Percentiles rank a stretch among this genome's conserved stretches.
Conservation (phyloP, 352 stramenopile genomes). For the Phytophthora quininea region DNA sequence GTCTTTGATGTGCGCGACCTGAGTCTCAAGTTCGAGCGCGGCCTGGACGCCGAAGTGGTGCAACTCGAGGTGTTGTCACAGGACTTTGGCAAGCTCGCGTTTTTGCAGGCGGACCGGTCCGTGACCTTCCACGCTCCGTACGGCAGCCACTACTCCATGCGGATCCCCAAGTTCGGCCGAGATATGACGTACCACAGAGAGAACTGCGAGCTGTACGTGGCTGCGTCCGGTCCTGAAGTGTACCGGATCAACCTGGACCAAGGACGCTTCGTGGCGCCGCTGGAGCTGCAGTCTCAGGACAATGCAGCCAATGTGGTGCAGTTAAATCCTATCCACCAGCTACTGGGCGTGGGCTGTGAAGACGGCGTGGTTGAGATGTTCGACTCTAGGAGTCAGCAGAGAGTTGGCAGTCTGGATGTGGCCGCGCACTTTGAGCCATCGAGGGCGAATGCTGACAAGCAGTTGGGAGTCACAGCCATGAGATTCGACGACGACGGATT, state of each 20-base stretch:
- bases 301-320: constrained; percentile 90
- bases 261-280: constrained; percentile 93
- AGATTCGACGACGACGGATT: constrained; percentile 95
- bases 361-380: constrained; percentile 96
- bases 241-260: constrained; percentile 99
- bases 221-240: constrained; percentile 85
- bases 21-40: constrained; percentile 99
- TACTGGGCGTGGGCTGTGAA: constrained; percentile 92
- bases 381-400: constrained; percentile 89
- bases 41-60: constrained; percentile 96
- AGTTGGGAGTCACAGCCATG: constrained; percentile 93
- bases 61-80: constrained; percentile 95
- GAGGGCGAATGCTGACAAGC: constrained; percentile 25
- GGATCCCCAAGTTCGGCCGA: constrained; percentile 97
- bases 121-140: constrained; percentile 99
- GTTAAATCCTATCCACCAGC: constrained; percentile 91
- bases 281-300: constrained; percentile 62
- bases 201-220: constrained; percentile 97
- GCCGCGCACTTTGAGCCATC: constrained; percentile 33
- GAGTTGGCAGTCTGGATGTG: constrained; percentile 72
- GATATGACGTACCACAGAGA: constrained; percentile 97
- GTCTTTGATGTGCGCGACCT: constrained; percentile 95
- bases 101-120: constrained; percentile 96
- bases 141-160: constrained; percentile 94
- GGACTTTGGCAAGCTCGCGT: constrained; percentile 98